Percentiles rank a stretch among this genome's conserved stretches.
phyloP scores from a whole-genome alignment of 2,329 filamentous ascomycete genomes.

The Helicocarpus griseus region DNA sequence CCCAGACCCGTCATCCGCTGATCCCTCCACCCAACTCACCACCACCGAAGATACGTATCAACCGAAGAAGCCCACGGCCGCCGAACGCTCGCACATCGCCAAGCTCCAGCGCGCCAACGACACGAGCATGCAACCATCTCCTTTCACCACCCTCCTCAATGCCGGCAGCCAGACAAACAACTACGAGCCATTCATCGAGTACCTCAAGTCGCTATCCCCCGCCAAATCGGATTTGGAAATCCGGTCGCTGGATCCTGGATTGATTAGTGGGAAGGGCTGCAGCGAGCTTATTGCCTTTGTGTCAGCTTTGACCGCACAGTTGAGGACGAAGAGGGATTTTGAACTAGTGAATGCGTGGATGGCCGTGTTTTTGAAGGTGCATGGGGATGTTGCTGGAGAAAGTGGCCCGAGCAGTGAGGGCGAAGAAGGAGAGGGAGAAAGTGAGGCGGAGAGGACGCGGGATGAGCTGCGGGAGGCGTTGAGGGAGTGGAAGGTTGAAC shows the following conservation, averaged over 20 bases:
- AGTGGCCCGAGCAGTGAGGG: constrained; percentile 9
- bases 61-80: constrained; percentile 26
- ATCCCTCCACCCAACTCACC: constrained; percentile 18
- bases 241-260: constrained; percentile 54
- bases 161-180: constrained; percentile 42
- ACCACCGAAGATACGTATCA: constrained; percentile 15
- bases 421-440: constrained; percentile 23
- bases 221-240: constrained; percentile 85
- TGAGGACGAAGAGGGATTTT: constrained; percentile 67
- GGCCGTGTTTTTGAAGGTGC: constrained; percentile 79
- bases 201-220: constrained; percentile 72
- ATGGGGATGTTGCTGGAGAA: constrained; percentile 50
- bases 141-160: constrained; percentile 37
- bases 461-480: constrained; percentile 49
- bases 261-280: constrained; percentile 22
- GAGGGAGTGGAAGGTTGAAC: constrained; percentile 59
- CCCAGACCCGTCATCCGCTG: constrained; percentile 16
- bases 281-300: constrained; percentile 76
- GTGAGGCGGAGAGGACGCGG: constrained; percentile 36
- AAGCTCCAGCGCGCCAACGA: constrained; percentile 48
- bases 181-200: constrained; percentile 60
- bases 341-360: constrained; percentile 97
- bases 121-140: constrained; percentile 19
- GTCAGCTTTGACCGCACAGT: constrained; percentile 60
- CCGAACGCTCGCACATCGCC: constrained; percentile 57